Base-by-base conservation (phyloP, 176 grass and related monocot species). In the Carex cristatella region DNA sequence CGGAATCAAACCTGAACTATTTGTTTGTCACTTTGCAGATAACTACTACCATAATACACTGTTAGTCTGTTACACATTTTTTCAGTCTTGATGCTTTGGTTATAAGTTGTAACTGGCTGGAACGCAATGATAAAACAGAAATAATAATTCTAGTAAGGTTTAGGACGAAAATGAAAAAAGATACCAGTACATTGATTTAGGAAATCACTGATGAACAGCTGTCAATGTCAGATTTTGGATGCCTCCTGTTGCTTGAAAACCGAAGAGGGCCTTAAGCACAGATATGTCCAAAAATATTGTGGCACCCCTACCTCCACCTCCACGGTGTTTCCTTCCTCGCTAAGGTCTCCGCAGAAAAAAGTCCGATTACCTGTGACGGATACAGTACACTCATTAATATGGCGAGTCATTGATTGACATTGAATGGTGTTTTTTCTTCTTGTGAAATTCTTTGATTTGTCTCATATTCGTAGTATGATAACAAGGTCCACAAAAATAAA, bases 271-370 rank as follows among this genome's bases (percentile, higher is more conserved):
- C 7, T 71, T 71, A 40, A 40, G 38, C 0, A 4, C 46, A 76
- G 46, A 75, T 75, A 30, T 9, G 71, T 76, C 71, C 46, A 76
- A 76, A 76, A 76, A 54, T 23, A 23, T 23, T 75, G 46, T 11
- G 70, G 70, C 70, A 53, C 9, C 10, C 19, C 40, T 48, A 27
- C 49, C 70, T 51, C 70, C 44, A 74, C 37, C 70, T 53, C 70
- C 44, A 75, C 37, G 23, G n/a, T 4, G 46, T 53, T 76, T 76
- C 44, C 71, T 76, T 76, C 19, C 71, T 76, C 71, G 71, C 48
- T 76, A 76, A 76, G 71, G 71, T 76, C 71, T 76, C 1, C 11
- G 2, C 5, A 74, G 18, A 74, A 28, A 15, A 8, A 18, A 54
- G n/a, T 76, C n/a, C 0, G 48, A 51, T 74, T 4, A 4, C 2